These are phyloP conservation scores for Solanum etuberosum DNA, from an alignment of 257 asterid species.

Conservation along the genomic window DNA sequence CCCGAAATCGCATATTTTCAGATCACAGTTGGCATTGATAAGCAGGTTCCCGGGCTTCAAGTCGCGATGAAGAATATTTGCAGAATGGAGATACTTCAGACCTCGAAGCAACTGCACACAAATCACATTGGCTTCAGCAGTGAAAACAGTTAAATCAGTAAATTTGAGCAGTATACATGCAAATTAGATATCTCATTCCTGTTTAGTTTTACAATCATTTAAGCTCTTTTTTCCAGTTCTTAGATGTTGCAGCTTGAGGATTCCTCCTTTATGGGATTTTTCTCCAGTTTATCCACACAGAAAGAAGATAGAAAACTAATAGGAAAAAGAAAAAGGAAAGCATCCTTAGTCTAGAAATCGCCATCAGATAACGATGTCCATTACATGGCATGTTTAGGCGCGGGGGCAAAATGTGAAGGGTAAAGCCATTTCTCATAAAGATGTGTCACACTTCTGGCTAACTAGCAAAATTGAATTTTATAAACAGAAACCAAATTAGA, in stretches of 20 bases:
- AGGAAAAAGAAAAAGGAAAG: not conserved
- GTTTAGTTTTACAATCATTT: not conserved
- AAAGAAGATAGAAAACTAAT: not conserved
- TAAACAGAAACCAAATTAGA: not conserved
- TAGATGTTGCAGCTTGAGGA: not conserved
- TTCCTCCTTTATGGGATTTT: not conserved
- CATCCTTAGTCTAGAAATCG: too few species aligned
- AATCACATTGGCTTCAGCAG: not conserved
- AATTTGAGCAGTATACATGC: not conserved
- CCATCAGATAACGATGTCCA: not conserved
- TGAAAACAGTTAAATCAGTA: not conserved
- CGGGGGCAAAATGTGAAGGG: not conserved
- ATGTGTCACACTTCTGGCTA: not conserved
- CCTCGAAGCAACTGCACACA: constrained; percentile 45
- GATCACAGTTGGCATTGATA: constrained; percentile 48
- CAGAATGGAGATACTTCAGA: constrained; percentile 52
- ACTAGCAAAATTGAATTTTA: not conserved
- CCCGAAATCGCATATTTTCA: constrained; percentile 53
- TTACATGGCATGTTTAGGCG: not conserved
- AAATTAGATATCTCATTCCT: not conserved
- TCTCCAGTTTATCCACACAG: not conserved
- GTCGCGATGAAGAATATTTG: constrained; percentile 59
- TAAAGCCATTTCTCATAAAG: not conserved
- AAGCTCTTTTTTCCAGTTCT: not conserved
- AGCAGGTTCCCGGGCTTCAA: constrained; percentile 60